Evolutionary conservation across 371 early-diverging fungal genomes (phyloP), one percentile per base, ranked within the genome.

Genomic region (Coemansia sp.): DNA sequence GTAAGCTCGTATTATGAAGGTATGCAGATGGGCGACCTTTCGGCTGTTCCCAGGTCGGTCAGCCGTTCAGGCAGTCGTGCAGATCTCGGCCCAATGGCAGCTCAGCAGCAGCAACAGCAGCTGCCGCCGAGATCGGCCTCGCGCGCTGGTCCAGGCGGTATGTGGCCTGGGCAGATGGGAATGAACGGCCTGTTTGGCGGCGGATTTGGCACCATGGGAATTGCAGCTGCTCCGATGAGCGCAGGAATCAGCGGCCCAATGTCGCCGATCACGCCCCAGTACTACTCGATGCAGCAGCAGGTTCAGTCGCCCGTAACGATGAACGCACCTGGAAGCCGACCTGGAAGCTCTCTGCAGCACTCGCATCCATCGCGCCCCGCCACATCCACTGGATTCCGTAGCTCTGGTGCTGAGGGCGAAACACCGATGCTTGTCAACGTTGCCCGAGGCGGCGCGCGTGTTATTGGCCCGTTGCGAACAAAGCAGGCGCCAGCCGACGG

Each of bases 381-480:
- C 6, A 67, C 76, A 3, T 67, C 76, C 17, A 61, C 73, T 5
- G 76, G 73, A 13, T 63, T 72, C 51, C 73, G 68, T 17, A 49
- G 49, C 39, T 48, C 61, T 4, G 58, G 17, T 9, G 54, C 63
- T 32, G 74, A 72, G n/a, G 28, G 61, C 28, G 72, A 73, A 21
- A 60, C 28, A 48, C 76, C 73, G 2, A 53, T 68, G 44, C 60
- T 73, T 3, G 73, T 75, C 53, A 75, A 75, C 23, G 76, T 75
- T 17, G 73, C 73, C 17, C 76, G 76, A 19, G 76, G 76, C 44
- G 76, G 76, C 8, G 76, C 76, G 17, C 72, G 76, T 28, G 76
- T 75, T 21, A 75, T 75, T 21, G 76, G 76, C 17, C 76, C 76
- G 1, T 67, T 73, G 73, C 76, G 76, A 13, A 65, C 68, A 32